Evolutionary conservation across 164 flowering plant species (phyloP), one percentile per base, ranked within the genome.

Genomic region (Magnolia kwangsiensis): DNA sequence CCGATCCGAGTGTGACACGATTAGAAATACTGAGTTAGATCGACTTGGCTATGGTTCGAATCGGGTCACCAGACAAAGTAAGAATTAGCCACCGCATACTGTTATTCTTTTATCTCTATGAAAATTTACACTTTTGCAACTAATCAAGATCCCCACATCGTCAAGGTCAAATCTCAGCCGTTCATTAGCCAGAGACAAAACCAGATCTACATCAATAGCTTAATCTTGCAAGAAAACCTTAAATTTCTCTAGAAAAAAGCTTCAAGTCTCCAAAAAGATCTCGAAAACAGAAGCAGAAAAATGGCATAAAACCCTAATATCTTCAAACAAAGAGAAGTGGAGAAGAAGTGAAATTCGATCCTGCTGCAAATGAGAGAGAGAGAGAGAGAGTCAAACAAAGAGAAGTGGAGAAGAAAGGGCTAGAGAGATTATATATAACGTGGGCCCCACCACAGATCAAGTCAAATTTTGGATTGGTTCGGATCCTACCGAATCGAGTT

Each of bases 81-180:
- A 90, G 85, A 82, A 83, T 83, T 78, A 85, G 77, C 89, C 92
- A 87, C 89, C 84, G 87, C 97, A 92, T 93, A 74, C 89, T 90
- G 90, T 76, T 80, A 11, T 14, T 51, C 64, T 14, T 21, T 72
- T 27, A 13, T 18, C 50, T 4, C 27, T 4, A 10, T 16, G 16
- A 73, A 78, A 69, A 50, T 51, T 72, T 67, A n/a, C 51, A 63
- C 67, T 70, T 21, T 29, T 59, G 67, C 78, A 45, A 50, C 61
- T 3, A 72, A 65, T 70, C 20, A 20, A 51, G n/a, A 10, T 23
- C 21, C 78, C 84, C 82, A 83, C 82, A 78, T 65, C 58, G 51
- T 21, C 16, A 13, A 31, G 29, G 51, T 71, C 67, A 77, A 76
- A 80, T 63, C 71, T 65, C 64, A 11, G 19, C 37, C 3, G 24